These are phyloP conservation scores for Rugonectria rugulosa DNA, from an alignment of 2,329 filamentous ascomycete species.

Conservation along the genomic window DNA sequence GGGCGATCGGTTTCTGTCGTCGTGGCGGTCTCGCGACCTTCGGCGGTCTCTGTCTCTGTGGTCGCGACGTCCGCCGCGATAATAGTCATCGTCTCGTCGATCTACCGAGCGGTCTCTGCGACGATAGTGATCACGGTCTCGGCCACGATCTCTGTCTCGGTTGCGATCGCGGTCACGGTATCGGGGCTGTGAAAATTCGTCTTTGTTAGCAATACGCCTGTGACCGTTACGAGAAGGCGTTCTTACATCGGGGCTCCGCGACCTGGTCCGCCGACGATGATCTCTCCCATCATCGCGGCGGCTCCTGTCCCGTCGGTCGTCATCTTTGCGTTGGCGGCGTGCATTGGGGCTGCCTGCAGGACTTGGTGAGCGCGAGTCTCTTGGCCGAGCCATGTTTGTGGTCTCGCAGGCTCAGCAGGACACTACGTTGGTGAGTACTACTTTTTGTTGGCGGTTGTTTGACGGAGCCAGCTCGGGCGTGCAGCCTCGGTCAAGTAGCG, in stretches of 20 bases:
- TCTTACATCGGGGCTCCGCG: constrained; percentile 71
- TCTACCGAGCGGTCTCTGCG: constrained; percentile 76
- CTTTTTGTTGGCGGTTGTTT: constrained; percentile 41
- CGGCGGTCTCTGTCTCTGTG: constrained; percentile 64
- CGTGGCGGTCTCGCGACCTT: constrained; percentile 67
- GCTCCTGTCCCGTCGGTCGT: constrained; percentile 63
- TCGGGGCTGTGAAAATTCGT: constrained; percentile 57
- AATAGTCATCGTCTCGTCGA: constrained; percentile 70
- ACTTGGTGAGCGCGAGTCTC: constrained; percentile 86
- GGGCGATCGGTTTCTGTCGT: constrained; percentile 65
- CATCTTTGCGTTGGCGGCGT: constrained; percentile 71
- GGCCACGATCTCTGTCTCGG: constrained; percentile 59
- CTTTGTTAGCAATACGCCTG: constrained; percentile 50
- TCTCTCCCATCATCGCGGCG: constrained; percentile 59
- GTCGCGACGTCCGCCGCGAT: constrained; percentile 68
- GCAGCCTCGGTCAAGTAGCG: constrained; percentile 19
- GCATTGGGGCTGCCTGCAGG: constrained; percentile 86
- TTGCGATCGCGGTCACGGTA: constrained; percentile 62
- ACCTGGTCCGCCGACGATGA: constrained; percentile 64
- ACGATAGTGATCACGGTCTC: constrained; percentile 65
- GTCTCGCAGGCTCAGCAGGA: constrained; percentile 52
- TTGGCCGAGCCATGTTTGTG: constrained; percentile 67
- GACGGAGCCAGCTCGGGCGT: constrained; percentile 31
- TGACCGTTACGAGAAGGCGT: constrained; percentile 28
- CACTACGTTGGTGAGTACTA: constrained; percentile 50